Evolutionary conservation across 805 yeast genomes (phyloP), one percentile per base, ranked within the genome.

Genomic region (Metschnikowia koreensis): DNA sequence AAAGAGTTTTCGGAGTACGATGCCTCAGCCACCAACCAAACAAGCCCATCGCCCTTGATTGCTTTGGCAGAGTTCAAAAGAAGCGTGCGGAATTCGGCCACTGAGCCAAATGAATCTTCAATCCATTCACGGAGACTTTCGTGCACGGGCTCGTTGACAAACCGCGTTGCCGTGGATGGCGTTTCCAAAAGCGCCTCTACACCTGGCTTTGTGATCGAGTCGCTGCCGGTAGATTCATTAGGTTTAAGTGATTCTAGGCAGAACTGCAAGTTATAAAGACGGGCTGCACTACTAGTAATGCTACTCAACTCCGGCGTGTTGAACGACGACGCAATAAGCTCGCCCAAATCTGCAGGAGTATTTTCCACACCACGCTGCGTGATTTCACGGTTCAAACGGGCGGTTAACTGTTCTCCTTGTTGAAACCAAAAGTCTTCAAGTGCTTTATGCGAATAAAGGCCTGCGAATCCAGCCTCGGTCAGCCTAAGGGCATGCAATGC

Each of bases 1-100:
- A 65, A 55, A 27, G 62, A 58, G 39, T 57, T 56, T 47, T 70
- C 71, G 17, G 70, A 60, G 51, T 65, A 60, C 42, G 66, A 66
- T 13, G 66, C 75, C 68, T 76, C 77, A 52, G 93, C 96, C 22
- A 91, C 85, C 16, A 94, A 73, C 94, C 97, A 94, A 10, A 92
- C 87, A 69, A 79, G 84, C 3, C 99, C 99, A 67, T 89, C 93
- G 46, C 98, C 97, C 54, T 86, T 82, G 54, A 90, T 81, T 4
- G 86, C 79, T 46, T 75, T 70, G 10, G 93, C 89, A 1, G 94
- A 83, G 52, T 81, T 80, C 52, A 88, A 64, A 41, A 94, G 68
- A 44, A 89, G 76, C 1, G 87, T 81, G 59, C 87, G 79, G 65
- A 94, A 85, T 65, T 90, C 96, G 13, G 79, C 81, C 9, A 89